A percentile compares a stretch with the other conserved stretches of the same genome.
Conservation (phyloP, 352 stramenopile genomes). For the Pythium rishiriense region DNA sequence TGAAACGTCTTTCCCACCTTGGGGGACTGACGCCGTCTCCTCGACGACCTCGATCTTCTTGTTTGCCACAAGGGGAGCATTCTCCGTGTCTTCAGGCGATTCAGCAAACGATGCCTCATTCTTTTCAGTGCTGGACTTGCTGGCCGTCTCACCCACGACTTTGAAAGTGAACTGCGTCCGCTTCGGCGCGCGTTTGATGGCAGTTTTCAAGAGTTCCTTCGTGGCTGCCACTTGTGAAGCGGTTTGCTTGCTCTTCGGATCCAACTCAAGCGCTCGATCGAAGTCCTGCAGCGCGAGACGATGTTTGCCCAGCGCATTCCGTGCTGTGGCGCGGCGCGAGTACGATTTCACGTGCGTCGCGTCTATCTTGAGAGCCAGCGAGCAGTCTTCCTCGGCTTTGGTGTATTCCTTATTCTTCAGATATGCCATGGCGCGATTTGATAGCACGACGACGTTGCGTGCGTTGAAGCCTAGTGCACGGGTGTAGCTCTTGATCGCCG, state of each 20-base stretch:
- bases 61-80: conserved; percentile 1
- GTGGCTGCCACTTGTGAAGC: conserved; percentile 56
- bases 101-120: background rate
- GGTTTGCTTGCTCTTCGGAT: conserved; percentile 77
- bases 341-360: conserved; percentile 85
- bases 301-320: conserved; percentile 87
- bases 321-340: conserved; percentile 77
- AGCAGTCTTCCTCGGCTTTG: conserved; percentile 90
- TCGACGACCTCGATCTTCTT: conserved; percentile 13
- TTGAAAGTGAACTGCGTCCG: conserved; percentile 49
- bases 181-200: conserved; percentile 69
- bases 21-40: background rate
- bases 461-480: conserved; percentile 73
- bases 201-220: conserved; percentile 58
- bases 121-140: background rate
- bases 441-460: conserved; percentile 74
- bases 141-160: conserved; percentile 30
- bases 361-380: conserved; percentile 78
- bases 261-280: conserved; percentile 49
- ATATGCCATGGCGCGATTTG: conserved; percentile 91
- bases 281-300: conserved; percentile 85
- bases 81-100: conserved; percentile 32
- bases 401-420: conserved; percentile 87
- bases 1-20: background rate
- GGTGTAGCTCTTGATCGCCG: conserved; percentile 90